Base-by-base conservation (phyloP, 2,329 filamentous ascomycete species). In the Colletotrichum scovillei region DNA sequence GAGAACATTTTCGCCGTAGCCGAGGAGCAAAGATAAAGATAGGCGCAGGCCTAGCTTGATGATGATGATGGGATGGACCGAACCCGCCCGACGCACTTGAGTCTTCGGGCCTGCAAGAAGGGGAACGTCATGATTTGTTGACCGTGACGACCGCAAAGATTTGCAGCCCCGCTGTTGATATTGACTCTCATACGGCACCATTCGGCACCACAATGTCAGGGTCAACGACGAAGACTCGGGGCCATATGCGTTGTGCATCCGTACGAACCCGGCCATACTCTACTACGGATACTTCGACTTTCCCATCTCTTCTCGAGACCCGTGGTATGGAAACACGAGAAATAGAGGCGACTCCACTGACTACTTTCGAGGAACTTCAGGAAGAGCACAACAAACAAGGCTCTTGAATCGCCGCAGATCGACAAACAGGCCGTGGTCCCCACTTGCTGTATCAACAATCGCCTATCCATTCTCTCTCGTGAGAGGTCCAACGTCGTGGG, bases 331-430 rank as follows among this genome's bases (percentile, higher is more conserved):
- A 9, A 12, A 14, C 9, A 52, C 14, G 28, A 32, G 14, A 19
- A 64, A 22, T 19, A 14, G 14, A 53, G 22, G 19, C 8, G n/a
- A n/a, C 30, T 24, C 62, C 62, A 55, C 49, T 5, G 22, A 7
- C 42, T 49, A 35, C 46, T 12, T 38, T 7, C 26, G 35, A 64
- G 46, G 46, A 35, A 35, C 32, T 35, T 35, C 32, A 35, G 32
- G 32, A 30, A 55, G 26, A 53, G 28, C 42, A n/a, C 42, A 49
- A 49, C 16, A 24, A 35, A 16, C 46, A 35, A 55, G 62, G 30
- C 62, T 30, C 62, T 26, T 64, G 62, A 64, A 19, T 64, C 62
- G 62, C 46, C 30, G 62, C 46, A 19, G 28, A 22, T 14, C 24
- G 22, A 55, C 30, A 11, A 49, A 53, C 60, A 38, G 42, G 28